Percentiles rank a stretch among this genome's conserved stretches.
Conservation (phyloP, 2,329 filamentous ascomycete species). For the Blastomyces parvus region DNA sequence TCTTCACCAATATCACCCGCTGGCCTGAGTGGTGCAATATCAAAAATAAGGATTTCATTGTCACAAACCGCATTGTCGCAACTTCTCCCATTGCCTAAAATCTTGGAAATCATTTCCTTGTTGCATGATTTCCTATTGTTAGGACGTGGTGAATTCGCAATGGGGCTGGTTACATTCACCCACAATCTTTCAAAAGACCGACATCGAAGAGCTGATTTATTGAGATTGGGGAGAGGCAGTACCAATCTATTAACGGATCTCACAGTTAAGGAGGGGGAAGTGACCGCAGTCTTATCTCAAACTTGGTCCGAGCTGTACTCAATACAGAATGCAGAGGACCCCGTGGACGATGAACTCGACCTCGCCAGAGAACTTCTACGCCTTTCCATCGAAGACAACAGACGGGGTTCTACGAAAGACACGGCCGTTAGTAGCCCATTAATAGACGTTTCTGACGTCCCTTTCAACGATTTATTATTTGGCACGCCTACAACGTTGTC, state of each 20-base stretch:
- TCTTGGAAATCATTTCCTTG: slow-evolving; percentile 66
- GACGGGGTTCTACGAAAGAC: slow-evolving; percentile 16
- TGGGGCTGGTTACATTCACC: slow-evolving; percentile 74
- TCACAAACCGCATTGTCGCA: slow-evolving; percentile 77
- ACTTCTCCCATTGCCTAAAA: slow-evolving; percentile 65
- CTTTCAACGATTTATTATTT: slow-evolving; percentile 72
- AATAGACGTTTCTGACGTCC: slow-evolving; percentile 35
- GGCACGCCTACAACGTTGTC: slow-evolving; percentile 63
- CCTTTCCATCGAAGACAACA: slow-evolving; percentile 42
- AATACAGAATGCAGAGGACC: slow-evolving; percentile 67
- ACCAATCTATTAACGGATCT: slow-evolving; percentile 51
- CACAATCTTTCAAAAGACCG: slow-evolving; percentile 68
- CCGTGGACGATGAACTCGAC: slow-evolving; percentile 64
- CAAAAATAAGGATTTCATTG: slow-evolving; percentile 66
- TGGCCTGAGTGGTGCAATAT: slow-evolving; percentile 61
- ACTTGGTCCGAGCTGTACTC: slow-evolving; percentile 74
- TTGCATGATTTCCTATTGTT: slow-evolving; percentile 82
- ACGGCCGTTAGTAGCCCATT: slow-evolving; percentile 16
- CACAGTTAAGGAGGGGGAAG: slow-evolving; percentile 76
- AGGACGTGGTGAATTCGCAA: slow-evolving; percentile 80
- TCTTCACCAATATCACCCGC: slow-evolving; percentile 64
- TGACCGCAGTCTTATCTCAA: slow-evolving; percentile 63
- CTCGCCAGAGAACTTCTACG: slow-evolving; percentile 68
- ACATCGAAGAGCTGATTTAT: slow-evolving; percentile 50
- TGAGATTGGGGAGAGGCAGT: slow-evolving; percentile 42